Conservation (phyloP, 352 stramenopile genomes). For the Phytophthora cajani region DNA sequence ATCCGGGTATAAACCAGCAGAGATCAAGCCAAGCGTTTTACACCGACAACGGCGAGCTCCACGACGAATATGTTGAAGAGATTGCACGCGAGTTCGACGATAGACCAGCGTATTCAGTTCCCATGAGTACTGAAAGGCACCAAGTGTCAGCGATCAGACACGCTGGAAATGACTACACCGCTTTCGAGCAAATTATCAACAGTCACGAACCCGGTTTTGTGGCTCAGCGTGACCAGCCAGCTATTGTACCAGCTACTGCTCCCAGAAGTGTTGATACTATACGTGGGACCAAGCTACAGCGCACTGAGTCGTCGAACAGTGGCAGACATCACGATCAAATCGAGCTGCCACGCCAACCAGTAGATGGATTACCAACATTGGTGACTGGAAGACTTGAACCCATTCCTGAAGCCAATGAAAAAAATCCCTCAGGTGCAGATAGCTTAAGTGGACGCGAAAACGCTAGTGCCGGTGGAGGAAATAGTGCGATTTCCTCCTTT, state of each 20-base stretch:
- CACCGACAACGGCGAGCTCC: conserved; percentile 11
- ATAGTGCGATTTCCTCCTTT: neutral
- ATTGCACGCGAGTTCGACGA: conserved; percentile 3
- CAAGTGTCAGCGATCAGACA: neutral
- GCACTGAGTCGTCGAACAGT: neutral
- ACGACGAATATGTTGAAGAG: conserved; percentile 16
- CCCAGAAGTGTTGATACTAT: neutral
- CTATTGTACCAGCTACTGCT: neutral
- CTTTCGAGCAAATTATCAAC: conserved; percentile 5
- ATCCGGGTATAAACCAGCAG: conserved; percentile 8
- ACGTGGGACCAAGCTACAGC: neutral
- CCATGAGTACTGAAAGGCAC: neutral
- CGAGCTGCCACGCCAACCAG: neutral
- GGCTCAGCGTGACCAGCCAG: neutral
- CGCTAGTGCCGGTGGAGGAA: neutral
- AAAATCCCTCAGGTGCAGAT: conserved; percentile 6
- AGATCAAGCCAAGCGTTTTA: conserved; percentile 7
- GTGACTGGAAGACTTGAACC: conserved; percentile 18
- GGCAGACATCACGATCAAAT: neutral
- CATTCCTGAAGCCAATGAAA: conserved; percentile 33
- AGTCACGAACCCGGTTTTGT: neutral
- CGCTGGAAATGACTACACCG: conserved; percentile 9
- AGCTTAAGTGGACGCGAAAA: neutral
- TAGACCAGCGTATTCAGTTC: neutral
- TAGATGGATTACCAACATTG: conserved; percentile 13